Percentiles rank a stretch among this genome's conserved stretches.
These are phyloP conservation scores for Aspergillus sp. DNA, from an alignment of 2,329 filamentous ascomycete genomes.

Conservation along the genomic window DNA sequence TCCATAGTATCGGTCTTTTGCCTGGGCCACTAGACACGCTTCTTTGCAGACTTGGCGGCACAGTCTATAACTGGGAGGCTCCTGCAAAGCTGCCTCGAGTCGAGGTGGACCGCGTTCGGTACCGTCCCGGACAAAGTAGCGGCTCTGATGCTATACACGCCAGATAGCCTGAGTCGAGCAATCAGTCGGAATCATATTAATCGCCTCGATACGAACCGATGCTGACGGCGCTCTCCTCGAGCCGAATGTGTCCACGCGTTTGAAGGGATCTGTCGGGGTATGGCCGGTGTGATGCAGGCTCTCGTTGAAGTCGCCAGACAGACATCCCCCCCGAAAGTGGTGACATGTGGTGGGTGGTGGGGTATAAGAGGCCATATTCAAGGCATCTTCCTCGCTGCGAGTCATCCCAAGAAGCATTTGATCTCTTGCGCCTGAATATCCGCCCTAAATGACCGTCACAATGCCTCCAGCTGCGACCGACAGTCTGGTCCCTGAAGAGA, in stretches of 20 bases:
- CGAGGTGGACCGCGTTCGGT: background rate
- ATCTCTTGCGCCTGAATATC: background rate
- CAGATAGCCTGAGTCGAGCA: too few relatives aligned
- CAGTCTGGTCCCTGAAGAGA: constrained; percentile 1
- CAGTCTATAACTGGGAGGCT: background rate
- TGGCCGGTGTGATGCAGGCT: background rate
- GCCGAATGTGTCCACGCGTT: background rate
- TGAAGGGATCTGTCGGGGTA: background rate
- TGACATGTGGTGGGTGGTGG: background rate
- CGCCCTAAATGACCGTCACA: background rate
- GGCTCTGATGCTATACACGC: too few relatives aligned
- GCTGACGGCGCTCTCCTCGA: background rate
- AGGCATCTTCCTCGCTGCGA: too few relatives aligned
- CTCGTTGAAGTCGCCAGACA: background rate
- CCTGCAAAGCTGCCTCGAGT: background rate
- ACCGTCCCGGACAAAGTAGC: background rate
- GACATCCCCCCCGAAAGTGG: background rate
- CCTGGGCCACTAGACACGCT: too few relatives aligned
- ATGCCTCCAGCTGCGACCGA: constrained; percentile 11
- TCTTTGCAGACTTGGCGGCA: background rate
- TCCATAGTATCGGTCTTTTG: background rate
- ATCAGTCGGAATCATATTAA: background rate
- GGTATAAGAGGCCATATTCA: background rate
- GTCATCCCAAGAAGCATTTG: background rate
- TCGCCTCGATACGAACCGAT: background rate